Evolutionary conservation across 208 protist genomes (phyloP), one percentile per base, ranked within the genome.

Genomic region (Acanthamoeba triangularis): DNA sequence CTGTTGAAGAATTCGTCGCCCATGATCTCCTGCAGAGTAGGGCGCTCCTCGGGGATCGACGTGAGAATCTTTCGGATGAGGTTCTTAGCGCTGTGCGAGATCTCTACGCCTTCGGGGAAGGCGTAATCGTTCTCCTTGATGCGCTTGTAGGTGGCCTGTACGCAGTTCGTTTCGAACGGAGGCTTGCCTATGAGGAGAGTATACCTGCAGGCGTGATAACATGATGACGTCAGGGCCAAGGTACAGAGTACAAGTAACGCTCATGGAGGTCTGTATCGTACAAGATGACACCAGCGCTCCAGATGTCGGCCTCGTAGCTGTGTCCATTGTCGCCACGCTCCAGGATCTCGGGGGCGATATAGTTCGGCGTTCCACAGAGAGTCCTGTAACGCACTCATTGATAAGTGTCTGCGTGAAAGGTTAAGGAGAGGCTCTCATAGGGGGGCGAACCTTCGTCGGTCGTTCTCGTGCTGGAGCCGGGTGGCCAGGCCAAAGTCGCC

Each of bases 261-360:
- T 18, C 18, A 90, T 56, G 74, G 52, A 20, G 11, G 52, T 20
- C 14, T 28, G 11, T 4, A 6, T 95, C 95, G 88, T 95, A 99
- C 82, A 99, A 94, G 85, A 99, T 99, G 35, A 99, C 99, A 61
- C 99, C 99, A 23, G 99, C 97, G 18, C 99, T 98, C 99, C 99
- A 99, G 65, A 99, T 98, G 97, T 99, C 99, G 11, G 99, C 99
- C 96, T 99, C 99, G 96, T 98, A 99, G 90, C 98, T 99, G 98
- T 99, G 99, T 44, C 87, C 67, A 78, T 98, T 97, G 90, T 97
- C 98, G 44, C 97, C 96, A 37, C 97, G 90, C 49, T 95, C 93
- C n/a, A 98, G 76, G 76, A 98, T 96, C 90, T 99, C 99, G 25
- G 99, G 99, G 18, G 99, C 99, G 44, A 99, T 99, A 97, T 99